phyloP scores from a whole-genome alignment of 768 basidiomycete genomes.

The Mycena belliarum region DNA sequence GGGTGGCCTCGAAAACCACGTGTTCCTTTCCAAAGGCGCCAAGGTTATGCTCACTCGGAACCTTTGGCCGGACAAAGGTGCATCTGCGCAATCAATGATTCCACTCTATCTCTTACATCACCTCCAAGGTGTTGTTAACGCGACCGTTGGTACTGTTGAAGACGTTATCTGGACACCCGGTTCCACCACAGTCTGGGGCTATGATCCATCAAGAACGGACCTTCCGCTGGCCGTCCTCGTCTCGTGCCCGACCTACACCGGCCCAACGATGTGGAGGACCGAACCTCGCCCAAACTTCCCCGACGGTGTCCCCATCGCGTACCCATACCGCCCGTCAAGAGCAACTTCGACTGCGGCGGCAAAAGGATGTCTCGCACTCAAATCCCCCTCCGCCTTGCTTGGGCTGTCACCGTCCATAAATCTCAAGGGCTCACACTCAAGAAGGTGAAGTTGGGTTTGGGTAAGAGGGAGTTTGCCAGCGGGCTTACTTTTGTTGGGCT shows the following conservation, averaged over 20 bases:
- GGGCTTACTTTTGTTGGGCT: conserved; percentile 21
- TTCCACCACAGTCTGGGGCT: no score
- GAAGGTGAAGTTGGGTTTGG: conserved; percentile 64
- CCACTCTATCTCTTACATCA: background rate
- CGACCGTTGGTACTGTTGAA: conserved; percentile 12
- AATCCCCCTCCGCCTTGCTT: conserved; percentile 62
- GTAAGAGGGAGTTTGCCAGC: conserved; percentile 18
- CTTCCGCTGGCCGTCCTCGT: conserved; percentile 23
- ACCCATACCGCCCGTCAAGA: conserved; percentile 16
- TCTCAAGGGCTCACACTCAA: conserved; percentile 73
- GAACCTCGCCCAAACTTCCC: conserved; percentile 2
- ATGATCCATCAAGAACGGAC: conserved; percentile 9
- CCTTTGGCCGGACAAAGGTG: conserved; percentile 14
- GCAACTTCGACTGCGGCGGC: conserved; percentile 10
- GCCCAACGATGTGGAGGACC: conserved; percentile 20
- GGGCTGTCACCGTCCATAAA: conserved; percentile 79
- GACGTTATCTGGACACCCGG: conserved; percentile 21
- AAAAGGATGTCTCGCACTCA: conserved; percentile 25
- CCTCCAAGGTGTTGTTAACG: conserved; percentile 16
- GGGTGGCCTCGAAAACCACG: conserved; percentile 3
- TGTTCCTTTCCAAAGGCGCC: background rate
- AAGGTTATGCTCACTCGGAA: conserved; percentile 18
- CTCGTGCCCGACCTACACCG: conserved; percentile 16
- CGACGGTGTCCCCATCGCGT: conserved; percentile 20
- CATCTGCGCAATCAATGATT: no score